Evolutionary conservation across 2,329 filamentous ascomycete genomes (phyloP), one percentile per base, ranked within the genome.

Genomic region (Microsporum canis): DNA sequence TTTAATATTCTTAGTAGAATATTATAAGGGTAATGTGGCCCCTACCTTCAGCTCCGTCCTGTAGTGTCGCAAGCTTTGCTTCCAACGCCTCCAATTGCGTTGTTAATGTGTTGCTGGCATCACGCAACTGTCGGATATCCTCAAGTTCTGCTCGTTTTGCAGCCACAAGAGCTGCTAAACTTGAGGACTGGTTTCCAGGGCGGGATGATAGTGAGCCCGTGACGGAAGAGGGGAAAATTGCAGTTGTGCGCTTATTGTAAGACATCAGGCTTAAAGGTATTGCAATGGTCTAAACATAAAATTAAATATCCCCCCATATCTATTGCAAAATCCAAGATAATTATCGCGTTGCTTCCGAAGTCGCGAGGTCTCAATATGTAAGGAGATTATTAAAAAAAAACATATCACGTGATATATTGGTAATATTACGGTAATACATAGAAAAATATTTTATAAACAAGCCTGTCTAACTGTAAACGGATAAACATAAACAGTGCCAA

Each of bases 101-200:
- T 36, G 84, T 83, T 34, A 87, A 73, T n/a, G 79, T 80, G 47
- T 76, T 80, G 67, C 82, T 85, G 59, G 86, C 73, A 65, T 84
- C 82, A 63, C 84, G 82, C 60, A 87, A 71, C 68, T 86, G 82
- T 63, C 79, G 80, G 61, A 87, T 75, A 65, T 80, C 83, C 59
- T 85, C 83, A 47, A 87, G 76, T 69, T 87, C 84, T 39, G 79
- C 76, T 66, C 81, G 83, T 74, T 87, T 87, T 66, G 84, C 80
- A 63, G 81, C 78, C 68, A 87, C 84, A 67, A 84, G 82, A 39
- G 81, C 77, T 58, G 82, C 75, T n/a, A 87, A 75, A 1, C 82
- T 81, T 5, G 82, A 82, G 67, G 84, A 81, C 61, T 78, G 75
- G 17, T 33, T 45, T 12, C 57, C 57, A 39, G 57, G 72, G 66